Percentiles rank a stretch among this genome's conserved stretches.
phyloP scores from a whole-genome alignment of 225 moss, liverwort and hornwort genomes.

The Climacium dendroides region DNA sequence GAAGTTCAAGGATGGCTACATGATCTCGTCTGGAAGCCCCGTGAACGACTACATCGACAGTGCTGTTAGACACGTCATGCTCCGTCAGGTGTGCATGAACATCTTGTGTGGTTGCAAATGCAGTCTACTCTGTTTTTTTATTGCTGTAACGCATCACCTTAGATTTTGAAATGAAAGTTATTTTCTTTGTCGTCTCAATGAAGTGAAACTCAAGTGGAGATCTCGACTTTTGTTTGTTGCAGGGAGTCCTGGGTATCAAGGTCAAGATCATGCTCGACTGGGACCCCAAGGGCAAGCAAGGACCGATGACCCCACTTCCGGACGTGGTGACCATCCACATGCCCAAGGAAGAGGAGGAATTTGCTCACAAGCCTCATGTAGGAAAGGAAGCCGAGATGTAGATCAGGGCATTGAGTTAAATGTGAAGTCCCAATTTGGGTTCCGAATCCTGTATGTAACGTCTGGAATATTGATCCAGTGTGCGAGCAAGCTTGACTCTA shows the following conservation, averaged over 20 bases:
- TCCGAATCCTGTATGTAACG: neutral
- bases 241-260: constrained; percentile 85
- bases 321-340: constrained; percentile 87
- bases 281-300: constrained; percentile 92
- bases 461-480: neutral
- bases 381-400: constrained; percentile 16
- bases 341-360: constrained; percentile 85
- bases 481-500: neutral
- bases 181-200: neutral
- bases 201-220: neutral
- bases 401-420: neutral
- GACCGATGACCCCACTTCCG: constrained; percentile 86
- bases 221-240: neutral
- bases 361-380: constrained; percentile 36
- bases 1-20: constrained; percentile 96
- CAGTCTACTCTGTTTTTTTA: neutral
- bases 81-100: constrained; percentile 48
- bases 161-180: too few species aligned
- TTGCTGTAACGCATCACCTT: neutral
- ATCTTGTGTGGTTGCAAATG: neutral
- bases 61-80: constrained; percentile 75
- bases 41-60: constrained; percentile 90
- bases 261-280: constrained; percentile 93
- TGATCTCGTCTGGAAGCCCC: constrained; percentile 91
- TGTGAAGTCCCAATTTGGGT: neutral